Evolutionary conservation across 2,329 filamentous ascomycete species (phyloP).

Genomic region (Diaporthe citriasiana): DNA sequence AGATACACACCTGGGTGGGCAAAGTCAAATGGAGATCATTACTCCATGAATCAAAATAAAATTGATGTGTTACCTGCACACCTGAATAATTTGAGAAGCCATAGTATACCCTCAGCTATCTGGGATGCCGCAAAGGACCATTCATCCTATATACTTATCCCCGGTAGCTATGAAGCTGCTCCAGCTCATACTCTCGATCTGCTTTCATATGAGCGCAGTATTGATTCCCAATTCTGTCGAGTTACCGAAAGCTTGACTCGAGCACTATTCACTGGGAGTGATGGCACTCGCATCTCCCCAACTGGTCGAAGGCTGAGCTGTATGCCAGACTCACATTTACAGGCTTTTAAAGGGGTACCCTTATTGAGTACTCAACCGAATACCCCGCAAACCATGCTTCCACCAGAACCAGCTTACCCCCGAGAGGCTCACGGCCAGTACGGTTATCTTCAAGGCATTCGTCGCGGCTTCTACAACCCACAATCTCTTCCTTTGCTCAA

Average conservation of each 20-base stretch:
- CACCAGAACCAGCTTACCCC: conserved; percentile 2
- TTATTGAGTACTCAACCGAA: background rate
- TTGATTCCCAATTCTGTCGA: background rate
- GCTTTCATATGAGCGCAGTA: background rate
- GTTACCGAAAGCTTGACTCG: background rate
- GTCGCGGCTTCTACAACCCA: background rate
- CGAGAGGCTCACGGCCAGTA: background rate
- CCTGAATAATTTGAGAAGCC: too few relatives aligned
- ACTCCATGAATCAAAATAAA: too few relatives aligned
- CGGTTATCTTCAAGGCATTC: background rate
- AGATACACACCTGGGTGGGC: too few relatives aligned
- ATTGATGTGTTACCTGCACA: too few relatives aligned
- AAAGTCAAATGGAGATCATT: too few relatives aligned
- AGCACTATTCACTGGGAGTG: too few relatives aligned
- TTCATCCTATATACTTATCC: too few relatives aligned
- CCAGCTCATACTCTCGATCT: too few relatives aligned
- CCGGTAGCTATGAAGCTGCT: too few relatives aligned
- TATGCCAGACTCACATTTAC: background rate
- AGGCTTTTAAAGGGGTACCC: background rate
- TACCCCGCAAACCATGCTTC: background rate
- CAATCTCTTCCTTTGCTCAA: background rate
- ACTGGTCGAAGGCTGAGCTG: background rate
- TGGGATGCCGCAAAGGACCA: too few relatives aligned
- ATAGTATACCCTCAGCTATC: too few relatives aligned
- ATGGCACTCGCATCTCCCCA: background rate